Base-by-base conservation (phyloP, 169 alveolate genomes). In the Cryptosporidium tyzzeri region DNA sequence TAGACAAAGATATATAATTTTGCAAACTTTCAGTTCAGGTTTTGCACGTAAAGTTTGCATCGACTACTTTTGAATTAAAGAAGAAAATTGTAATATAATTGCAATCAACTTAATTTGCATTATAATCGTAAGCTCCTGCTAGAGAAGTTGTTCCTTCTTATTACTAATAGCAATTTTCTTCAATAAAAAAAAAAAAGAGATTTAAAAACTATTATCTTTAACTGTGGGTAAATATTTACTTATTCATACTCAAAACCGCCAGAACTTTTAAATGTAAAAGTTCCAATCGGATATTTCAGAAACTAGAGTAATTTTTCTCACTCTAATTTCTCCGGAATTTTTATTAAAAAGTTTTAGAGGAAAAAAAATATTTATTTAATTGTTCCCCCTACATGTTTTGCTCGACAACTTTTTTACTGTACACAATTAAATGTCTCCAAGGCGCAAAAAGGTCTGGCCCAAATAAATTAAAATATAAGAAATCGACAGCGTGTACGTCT, bases 401-500 rank as follows among this genome's bases (percentile, higher is more conserved):
- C 67, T 31, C 85, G 85, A 70, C 67, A 50, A 9, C 7, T 18
- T 65, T 65, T 65, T 71, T 73, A 53, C 70, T 73, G 55, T 50
- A 71, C 26, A 73, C 68, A 73, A 31, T 53, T 73, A 18, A 71
- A 23, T 65, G 89, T 80, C 89, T 80, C 73, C 41, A 62, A 33
- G 89, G 89, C 89, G 89, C 89, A 80, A 23, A 41, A 61, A 59
- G 86, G 71, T 45, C 86, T 33, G 37, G 68, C 29, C 44, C 35
- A 45, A 41, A 31, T 21, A 26, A 18, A 39, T n/a, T 23, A 45
- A 29, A 61, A 59, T 48, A 59, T 48, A 48, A 39, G 29, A 59
- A 80, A 80, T 80, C 89, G 89, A 80, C 89, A 80, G 89, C 89
- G 89, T 80, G 89, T 80, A 80, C 89, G 89, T 80, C 89, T 80